Evolutionary conservation across 2,329 filamentous ascomycete genomes (phyloP).

Genomic region (Paracorniculantispora psalliotae): DNA sequence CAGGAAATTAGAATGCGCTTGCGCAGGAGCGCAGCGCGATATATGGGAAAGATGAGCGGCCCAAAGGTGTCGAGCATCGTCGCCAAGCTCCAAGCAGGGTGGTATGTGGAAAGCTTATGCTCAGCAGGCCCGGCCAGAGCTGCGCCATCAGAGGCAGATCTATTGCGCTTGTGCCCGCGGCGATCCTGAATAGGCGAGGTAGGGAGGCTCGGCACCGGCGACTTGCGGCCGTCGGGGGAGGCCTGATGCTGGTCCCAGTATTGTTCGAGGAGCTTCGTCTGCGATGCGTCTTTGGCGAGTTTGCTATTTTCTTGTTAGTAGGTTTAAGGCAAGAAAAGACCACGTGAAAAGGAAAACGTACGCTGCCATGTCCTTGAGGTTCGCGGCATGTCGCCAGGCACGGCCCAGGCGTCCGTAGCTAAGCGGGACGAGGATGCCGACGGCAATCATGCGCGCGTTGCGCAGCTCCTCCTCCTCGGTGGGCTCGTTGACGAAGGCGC

Average conservation of each 20-base stretch:
- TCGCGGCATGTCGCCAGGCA: slow-evolving; percentile 81
- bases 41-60: slow-evolving; percentile 85
- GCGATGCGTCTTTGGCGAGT: slow-evolving; percentile 60
- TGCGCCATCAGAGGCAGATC: slow-evolving; percentile 58
- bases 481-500: slow-evolving; percentile 81
- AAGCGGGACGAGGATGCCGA: slow-evolving; percentile 81
- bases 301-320: slow-evolving; percentile 31
- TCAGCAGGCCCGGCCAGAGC: slow-evolving; percentile 51
- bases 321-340: background rate
- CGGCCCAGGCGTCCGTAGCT: slow-evolving; percentile 81
- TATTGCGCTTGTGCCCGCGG: slow-evolving; percentile 47
- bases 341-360: too few relatives aligned
- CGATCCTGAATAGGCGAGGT: slow-evolving; percentile 28
- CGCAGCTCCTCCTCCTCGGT: slow-evolving; percentile 72
- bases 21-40: slow-evolving; percentile 78
- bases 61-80: slow-evolving; percentile 78
- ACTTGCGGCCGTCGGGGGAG: slow-evolving; percentile 27
- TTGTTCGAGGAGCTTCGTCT: slow-evolving; percentile 61
- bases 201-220: slow-evolving; percentile 42
- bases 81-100: slow-evolving; percentile 81
- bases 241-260: slow-evolving; percentile 66
- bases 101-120: slow-evolving; percentile 67
- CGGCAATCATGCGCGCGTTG: slow-evolving; percentile 88
- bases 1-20: slow-evolving; percentile 85
- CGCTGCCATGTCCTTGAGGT: slow-evolving; percentile 68